Conservation (phyloP, 2,329 filamentous ascomycete species). For the Ophiostoma ulmi region DNA sequence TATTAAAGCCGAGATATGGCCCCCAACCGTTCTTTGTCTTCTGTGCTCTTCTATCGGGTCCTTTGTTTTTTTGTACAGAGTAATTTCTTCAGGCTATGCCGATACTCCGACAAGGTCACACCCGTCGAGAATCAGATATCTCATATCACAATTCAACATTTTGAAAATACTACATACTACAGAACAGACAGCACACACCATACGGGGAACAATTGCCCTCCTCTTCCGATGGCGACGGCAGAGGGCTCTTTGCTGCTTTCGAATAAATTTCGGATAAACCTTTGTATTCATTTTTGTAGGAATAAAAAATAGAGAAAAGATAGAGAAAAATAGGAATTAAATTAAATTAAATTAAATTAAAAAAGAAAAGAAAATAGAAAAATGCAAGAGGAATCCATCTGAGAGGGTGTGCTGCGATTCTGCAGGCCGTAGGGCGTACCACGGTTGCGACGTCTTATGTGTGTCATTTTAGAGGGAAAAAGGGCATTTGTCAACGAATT, state of each 20-base stretch:
- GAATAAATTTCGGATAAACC: too few relatives aligned
- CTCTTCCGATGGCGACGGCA: neutral
- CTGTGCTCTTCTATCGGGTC: neutral
- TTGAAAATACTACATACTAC: neutral
- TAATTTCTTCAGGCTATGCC: too few relatives aligned
- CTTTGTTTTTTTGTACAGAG: too few relatives aligned
- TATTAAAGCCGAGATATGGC: neutral
- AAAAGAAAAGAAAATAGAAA: neutral
- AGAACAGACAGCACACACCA: neutral
- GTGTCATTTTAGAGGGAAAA: neutral
- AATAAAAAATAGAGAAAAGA: neutral
- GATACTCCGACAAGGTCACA: too few relatives aligned
- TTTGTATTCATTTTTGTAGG: neutral
- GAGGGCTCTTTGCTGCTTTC: too few relatives aligned
- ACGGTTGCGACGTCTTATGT: neutral
- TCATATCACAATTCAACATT: neutral
- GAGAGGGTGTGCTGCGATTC: neutral
- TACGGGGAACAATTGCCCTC: neutral
- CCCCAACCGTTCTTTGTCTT: neutral
- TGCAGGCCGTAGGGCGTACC: constrained; percentile 5
- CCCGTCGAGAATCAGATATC: neutral
- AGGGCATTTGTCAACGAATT: neutral
- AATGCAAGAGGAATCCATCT: neutral
- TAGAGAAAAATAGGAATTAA: too few relatives aligned
- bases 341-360: too few relatives aligned